Percentiles rank a stretch among this genome's conserved stretches.
These are phyloP conservation scores for Typha latifolia DNA, from an alignment of 176 grass and related monocot species.

Conservation along the genomic window DNA sequence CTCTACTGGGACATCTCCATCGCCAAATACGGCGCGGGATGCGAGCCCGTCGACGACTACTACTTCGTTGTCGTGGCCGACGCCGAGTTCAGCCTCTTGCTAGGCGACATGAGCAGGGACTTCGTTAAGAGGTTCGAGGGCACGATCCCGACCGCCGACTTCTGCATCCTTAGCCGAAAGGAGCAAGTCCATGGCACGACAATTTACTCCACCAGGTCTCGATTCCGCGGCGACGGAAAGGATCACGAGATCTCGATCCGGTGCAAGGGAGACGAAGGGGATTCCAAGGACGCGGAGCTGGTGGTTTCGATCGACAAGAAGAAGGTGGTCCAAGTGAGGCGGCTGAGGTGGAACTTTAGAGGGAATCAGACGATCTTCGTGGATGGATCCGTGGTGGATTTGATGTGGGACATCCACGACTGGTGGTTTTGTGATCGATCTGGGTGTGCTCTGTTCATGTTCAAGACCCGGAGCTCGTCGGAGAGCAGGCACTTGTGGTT, in stretches of 20 bases:
- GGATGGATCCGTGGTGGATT: slow-evolving; percentile 44
- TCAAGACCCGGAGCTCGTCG: slow-evolving; percentile 35
- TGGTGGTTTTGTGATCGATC: slow-evolving; percentile 43
- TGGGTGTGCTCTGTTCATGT: slow-evolving; percentile 49
- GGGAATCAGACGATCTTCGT: slow-evolving; percentile 53
- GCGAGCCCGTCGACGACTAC: slow-evolving; percentile 63
- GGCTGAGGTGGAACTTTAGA: slow-evolving; percentile 54
- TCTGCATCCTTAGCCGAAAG: slow-evolving; percentile 30
- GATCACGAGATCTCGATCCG: slow-evolving; percentile 65
- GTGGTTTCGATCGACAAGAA: slow-evolving; percentile 44
- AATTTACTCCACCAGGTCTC: slow-evolving; percentile 36
- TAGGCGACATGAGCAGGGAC: slow-evolving; percentile 59
- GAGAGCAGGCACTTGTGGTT: slow-evolving; percentile 15
- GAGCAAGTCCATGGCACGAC: slow-evolving; percentile 51
- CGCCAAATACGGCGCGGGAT: slow-evolving; percentile 30
- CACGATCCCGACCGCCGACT: slow-evolving; percentile 41
- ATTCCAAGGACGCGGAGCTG: slow-evolving; percentile 28
- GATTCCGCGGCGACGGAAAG: slow-evolving; percentile 44
- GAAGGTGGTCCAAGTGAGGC: slow-evolving; percentile 36
- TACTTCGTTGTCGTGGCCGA: slow-evolving; percentile 68
- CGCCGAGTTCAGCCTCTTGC: slow-evolving; percentile 63
- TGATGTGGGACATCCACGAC: slow-evolving; percentile 64
- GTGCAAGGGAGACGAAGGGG: slow-evolving; percentile 26
- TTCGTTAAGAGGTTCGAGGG: slow-evolving; percentile 49
- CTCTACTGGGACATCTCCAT: slow-evolving; percentile 53